Percentiles rank a stretch among this genome's conserved stretches.
Conservation (phyloP, 2,329 filamentous ascomycete genomes). For the Fusarium tricinctum region DNA sequence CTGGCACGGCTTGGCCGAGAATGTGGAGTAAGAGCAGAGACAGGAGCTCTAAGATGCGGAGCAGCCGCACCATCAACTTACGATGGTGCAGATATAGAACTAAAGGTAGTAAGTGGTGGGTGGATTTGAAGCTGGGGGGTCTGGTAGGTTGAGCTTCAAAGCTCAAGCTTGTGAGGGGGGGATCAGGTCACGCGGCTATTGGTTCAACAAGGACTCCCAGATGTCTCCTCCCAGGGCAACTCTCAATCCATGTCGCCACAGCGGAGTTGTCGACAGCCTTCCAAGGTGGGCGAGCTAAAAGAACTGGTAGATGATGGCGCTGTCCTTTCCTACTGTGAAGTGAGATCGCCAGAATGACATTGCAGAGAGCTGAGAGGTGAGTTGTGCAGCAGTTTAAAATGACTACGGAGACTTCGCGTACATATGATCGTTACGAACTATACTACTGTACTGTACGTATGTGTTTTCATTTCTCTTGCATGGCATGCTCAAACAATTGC, state of each 20-base stretch:
- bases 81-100: not conserved
- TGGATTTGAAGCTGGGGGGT: not conserved
- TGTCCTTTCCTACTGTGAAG: not conserved
- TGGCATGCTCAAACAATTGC: not conserved
- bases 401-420: too few relatives aligned
- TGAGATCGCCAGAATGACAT: not conserved
- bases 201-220: constrained; percentile 9
- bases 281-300: too few relatives aligned
- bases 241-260: constrained; percentile 22
- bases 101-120: not conserved
- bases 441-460: too few relatives aligned
- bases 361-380: not conserved
- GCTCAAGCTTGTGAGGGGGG: not conserved
- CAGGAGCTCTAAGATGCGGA: constrained; percentile 26
- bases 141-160: constrained; percentile 9
- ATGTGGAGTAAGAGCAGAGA: not conserved
- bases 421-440: too few relatives aligned
- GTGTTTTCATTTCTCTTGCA: too few relatives aligned
- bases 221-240: not conserved
- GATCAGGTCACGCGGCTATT: constrained; percentile 20
- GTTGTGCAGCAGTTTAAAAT: not conserved
- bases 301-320: constrained; percentile 11
- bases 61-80: constrained; percentile 34
- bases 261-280: too few relatives aligned
- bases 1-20: constrained; percentile 24